Evolutionary conservation across 2,329 filamentous ascomycete genomes (phyloP), one percentile per base, ranked within the genome.

Genomic region (Xylaria sp.): DNA sequence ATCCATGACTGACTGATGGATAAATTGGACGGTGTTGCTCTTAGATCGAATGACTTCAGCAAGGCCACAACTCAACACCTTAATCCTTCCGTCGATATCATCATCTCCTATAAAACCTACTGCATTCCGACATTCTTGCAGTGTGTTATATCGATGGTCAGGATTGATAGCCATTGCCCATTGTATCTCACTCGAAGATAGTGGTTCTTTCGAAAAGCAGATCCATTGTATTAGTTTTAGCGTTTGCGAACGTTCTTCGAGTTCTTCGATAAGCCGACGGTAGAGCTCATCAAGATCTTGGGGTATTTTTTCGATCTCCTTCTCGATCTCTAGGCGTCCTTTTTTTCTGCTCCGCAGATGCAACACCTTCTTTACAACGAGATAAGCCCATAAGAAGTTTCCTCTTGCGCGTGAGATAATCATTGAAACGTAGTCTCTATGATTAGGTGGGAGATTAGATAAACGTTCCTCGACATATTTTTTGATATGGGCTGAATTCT

Each of bases 1-100:
- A 42, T 64, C 61, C 30, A 50, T 51, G 1, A 64, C 61, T 5
- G 61, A 57, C 42, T 57, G 45, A 19, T 64, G 61, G 2, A 58
- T 51, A 17, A 64, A 51, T 30, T 64, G 45, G 8, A 55, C 51
- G 3, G 24, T 48, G 14, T 50, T 21, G 21, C 2, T 7, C 8
- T n/a, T 21, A n/a, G 21, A 19, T 45, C 9, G 12, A 12, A 2
- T 24, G 8, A 36, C 12, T 56, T 63, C 60, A 19, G 39, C 51
- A 21, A 62, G 50, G 8, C 59, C 59, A 47, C 59, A 54, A 24
- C 48, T 62, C 1, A 62, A 34, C 7, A 17, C 34, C 1, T 62
- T 54, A 17, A 62, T 34, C n/a, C 59, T 42, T 62, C 2, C 42
- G 9, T 3, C 4, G 17, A 62, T 55, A 3, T 32, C 19, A 8